Evolutionary conservation across 1,284 basidiomycete genomes (phyloP).

Genomic region (Ustanciosporium gigantosporum): DNA sequence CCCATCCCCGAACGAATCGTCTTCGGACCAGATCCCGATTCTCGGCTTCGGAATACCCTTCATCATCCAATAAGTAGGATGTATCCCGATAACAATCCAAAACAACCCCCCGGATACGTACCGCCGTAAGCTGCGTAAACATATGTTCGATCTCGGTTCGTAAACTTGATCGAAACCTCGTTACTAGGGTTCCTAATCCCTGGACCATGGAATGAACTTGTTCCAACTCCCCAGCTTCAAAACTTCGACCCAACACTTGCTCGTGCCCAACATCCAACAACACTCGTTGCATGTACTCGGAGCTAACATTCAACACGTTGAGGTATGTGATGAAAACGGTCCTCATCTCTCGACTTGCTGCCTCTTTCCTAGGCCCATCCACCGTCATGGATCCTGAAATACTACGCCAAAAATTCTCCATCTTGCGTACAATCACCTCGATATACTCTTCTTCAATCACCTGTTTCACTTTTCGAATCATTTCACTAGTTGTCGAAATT

Average conservation of each 20-base stretch:
- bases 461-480: conserved; percentile 26
- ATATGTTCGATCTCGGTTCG: conserved; percentile 87
- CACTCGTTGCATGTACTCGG: conserved; percentile 48
- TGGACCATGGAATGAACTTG: conserved; percentile 8
- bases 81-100: conserved; percentile 86
- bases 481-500: conserved; percentile 23
- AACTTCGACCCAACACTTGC: conserved; percentile 20
- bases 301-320: conserved; percentile 53
- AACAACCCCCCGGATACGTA: conserved; percentile 79
- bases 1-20: conserved; percentile 83
- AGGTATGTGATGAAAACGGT: conserved; percentile 53
- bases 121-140: conserved; percentile 87
- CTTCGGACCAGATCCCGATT: conserved; percentile 83
- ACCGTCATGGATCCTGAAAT: conserved; percentile 48
- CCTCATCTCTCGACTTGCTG: conserved; percentile 56
- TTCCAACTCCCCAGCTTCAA: conserved; percentile 13
- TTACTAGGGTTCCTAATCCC: conserved; percentile 9
- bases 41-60: conserved; percentile 78
- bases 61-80: conserved; percentile 81
- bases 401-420: conserved; percentile 52
- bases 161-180: conserved; percentile 18
- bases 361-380: conserved; percentile 56
- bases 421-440: conserved; percentile 52
- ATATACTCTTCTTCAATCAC: conserved; percentile 53
- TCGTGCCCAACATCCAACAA: conserved; percentile 38